Conservation (phyloP, 1,139 yeast genomes). For the Candida pseudoviswanathii region DNA sequence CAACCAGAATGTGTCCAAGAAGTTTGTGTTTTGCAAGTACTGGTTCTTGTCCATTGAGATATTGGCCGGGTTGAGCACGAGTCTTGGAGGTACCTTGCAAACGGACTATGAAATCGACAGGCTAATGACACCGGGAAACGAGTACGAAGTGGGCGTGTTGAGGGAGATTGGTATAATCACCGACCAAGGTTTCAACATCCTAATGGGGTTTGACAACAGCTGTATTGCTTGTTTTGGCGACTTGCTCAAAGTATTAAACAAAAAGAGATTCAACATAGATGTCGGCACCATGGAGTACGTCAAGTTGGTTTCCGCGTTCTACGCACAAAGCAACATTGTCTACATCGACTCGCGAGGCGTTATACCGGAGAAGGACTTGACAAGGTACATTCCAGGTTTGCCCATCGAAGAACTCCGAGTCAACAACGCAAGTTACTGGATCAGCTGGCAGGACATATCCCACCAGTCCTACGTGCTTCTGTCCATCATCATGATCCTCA, state of each 20-base stretch:
- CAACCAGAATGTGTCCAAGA: constrained; percentile 23
- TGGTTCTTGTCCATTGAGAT: constrained; percentile 68
- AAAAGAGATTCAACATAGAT: constrained; percentile 24
- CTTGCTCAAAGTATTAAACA: constrained; percentile 48
- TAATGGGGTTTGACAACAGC: constrained; percentile 56
- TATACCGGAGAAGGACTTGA: constrained; percentile 13
- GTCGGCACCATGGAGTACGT: constrained; percentile 20
- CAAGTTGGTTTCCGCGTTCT: constrained; percentile 26
- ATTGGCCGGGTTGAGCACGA: constrained; percentile 61
- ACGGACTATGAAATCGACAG: constrained; percentile 49
- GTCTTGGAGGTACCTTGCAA: constrained; percentile 61
- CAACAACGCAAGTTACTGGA: constrained; percentile 11
- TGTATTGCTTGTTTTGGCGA: constrained; percentile 49
- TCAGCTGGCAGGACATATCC: constrained; percentile 38
- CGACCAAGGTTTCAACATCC: constrained; percentile 52
- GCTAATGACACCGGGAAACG: constrained; percentile 45
- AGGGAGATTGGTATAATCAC: constrained; percentile 32
- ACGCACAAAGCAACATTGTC: constrained; percentile 16
- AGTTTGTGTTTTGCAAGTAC: constrained; percentile 58
- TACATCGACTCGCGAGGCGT: constrained; percentile 14
- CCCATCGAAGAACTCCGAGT: constrained; percentile 17
- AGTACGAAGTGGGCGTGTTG: constrained; percentile 36
- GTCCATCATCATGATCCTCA: constrained; percentile 27
- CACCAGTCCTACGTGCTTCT: constrained; percentile 34
- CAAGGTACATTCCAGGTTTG: constrained; percentile 13